A percentile compares a stretch with the other conserved stretches of the same genome.
Evolutionary conservation across 441 rosid species (phyloP).

Genomic region (Isatis lusitanica): DNA sequence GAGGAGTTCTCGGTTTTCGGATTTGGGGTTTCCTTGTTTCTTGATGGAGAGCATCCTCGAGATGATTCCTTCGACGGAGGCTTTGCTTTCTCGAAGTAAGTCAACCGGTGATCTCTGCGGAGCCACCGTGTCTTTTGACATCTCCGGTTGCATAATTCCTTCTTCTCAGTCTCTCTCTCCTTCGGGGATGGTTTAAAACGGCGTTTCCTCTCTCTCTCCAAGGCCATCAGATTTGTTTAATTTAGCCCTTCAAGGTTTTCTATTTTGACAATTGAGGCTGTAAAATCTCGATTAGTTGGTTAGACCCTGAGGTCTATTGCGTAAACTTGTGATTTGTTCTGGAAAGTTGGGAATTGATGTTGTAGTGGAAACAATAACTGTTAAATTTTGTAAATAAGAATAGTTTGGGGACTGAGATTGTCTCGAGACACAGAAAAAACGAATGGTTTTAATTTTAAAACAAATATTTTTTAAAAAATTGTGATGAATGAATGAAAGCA

Average conservation of each 20-base stretch:
- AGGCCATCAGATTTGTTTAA: neutral
- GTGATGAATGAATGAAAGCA: too few species aligned
- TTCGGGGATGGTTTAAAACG: neutral
- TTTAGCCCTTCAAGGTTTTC: neutral
- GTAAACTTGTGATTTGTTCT: too few species aligned
- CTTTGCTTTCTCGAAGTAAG: constrained; percentile 62
- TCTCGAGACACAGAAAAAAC: too few species aligned
- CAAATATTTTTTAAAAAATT: too few species aligned
- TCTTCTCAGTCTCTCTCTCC: constrained; percentile 45
- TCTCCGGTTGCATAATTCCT: constrained; percentile 39
- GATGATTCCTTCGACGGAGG: constrained; percentile 66
- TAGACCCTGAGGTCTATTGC: too few species aligned
- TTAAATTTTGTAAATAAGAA: too few species aligned
- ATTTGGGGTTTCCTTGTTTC: constrained; percentile 49
- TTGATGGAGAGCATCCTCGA: constrained; percentile 60
- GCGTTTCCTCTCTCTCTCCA: neutral
- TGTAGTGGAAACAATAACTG: too few species aligned
- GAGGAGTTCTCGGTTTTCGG: constrained; percentile 68
- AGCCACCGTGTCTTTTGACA: constrained; percentile 31
- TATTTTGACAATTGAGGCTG: neutral
- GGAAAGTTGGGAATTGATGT: too few species aligned
- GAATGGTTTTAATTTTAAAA: too few species aligned
- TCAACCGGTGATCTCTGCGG: constrained; percentile 52
- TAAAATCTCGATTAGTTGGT: neutral
- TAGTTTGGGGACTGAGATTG: too few species aligned